These are phyloP conservation scores for Nakaseomyces nivariensis DNA, from an alignment of 1,139 yeast genomes.

Conservation along the genomic window DNA sequence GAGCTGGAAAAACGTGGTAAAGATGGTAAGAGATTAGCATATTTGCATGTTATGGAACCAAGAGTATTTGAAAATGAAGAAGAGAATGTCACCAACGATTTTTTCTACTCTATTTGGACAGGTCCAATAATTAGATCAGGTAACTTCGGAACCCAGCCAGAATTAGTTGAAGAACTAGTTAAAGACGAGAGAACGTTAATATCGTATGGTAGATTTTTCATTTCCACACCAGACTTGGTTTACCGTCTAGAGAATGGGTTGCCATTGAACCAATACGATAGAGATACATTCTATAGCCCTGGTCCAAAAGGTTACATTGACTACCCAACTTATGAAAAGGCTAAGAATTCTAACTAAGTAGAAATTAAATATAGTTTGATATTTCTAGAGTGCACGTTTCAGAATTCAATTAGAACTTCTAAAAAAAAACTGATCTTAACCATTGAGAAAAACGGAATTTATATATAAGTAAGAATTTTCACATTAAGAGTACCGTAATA, in stretches of 20 bases:
- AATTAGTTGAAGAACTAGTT: slow-evolving; percentile 22
- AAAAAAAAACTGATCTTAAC: too few relatives aligned
- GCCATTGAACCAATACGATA: slow-evolving; percentile 12
- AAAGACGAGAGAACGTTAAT: slow-evolving; percentile 33
- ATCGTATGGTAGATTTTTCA: slow-evolving; percentile 39
- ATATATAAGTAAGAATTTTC: too few relatives aligned
- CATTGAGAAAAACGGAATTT: too few relatives aligned
- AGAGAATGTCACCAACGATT: slow-evolving; percentile 16
- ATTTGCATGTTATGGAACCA: slow-evolving; percentile 41
- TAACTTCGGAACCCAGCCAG: slow-evolving; percentile 22
- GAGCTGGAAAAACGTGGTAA: slow-evolving; percentile 28
- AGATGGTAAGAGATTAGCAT: slow-evolving; percentile 34
- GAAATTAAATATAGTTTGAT: too few relatives aligned
- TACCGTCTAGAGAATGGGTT: slow-evolving; percentile 32
- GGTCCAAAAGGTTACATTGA: slow-evolving; percentile 30
- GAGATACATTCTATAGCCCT: slow-evolving; percentile 30
- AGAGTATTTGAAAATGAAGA: slow-evolving; percentile 17
- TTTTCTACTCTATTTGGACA: slow-evolving; percentile 30
- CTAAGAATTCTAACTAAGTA: background rate
- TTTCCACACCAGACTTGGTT: slow-evolving; percentile 42
- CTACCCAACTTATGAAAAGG: slow-evolving; percentile 15
- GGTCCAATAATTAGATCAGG: slow-evolving; percentile 36
- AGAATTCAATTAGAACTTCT: too few relatives aligned
- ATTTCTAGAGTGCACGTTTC: too few relatives aligned
- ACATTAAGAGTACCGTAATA: too few relatives aligned